phyloP scores from a whole-genome alignment of 805 yeast species.

The Maudiozyma bulderi region DNA sequence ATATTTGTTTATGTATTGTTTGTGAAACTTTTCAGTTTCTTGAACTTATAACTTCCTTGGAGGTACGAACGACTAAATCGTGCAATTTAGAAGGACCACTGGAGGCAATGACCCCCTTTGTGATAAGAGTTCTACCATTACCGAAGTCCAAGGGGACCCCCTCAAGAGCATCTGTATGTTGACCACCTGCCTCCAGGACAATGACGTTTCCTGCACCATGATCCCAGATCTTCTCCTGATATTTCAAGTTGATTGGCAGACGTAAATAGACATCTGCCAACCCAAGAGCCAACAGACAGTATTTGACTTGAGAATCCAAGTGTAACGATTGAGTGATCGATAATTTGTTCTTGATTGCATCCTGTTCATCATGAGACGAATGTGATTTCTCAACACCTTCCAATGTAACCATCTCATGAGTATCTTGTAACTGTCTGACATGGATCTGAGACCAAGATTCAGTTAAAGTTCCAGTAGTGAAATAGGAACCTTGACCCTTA shows the following conservation, averaged over 20 bases:
- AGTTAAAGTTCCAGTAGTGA: slow-evolving; percentile 19
- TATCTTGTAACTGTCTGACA: slow-evolving; percentile 29
- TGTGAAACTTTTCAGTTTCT: slow-evolving; percentile 7
- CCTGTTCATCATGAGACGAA: slow-evolving; percentile 82
- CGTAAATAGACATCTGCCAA: slow-evolving; percentile 88
- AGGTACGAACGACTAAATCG: slow-evolving; percentile 16
- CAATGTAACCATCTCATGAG: slow-evolving; percentile 23
- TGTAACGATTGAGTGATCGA: slow-evolving; percentile 61
- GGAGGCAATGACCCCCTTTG: slow-evolving; percentile 93
- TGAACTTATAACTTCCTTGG: slow-evolving; percentile 16
- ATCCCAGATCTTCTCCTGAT: slow-evolving; percentile 96
- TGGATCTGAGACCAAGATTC: slow-evolving; percentile 43
- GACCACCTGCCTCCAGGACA: slow-evolving; percentile 84
- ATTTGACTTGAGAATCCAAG: slow-evolving; percentile 93
- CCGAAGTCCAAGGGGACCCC: slow-evolving; percentile 76
- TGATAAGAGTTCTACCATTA: slow-evolving; percentile 64
- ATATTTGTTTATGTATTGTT: too few relatives aligned
- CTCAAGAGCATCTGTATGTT: slow-evolving; percentile 66
- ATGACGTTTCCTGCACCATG: slow-evolving; percentile 93
- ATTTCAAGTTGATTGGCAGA: slow-evolving; percentile 64
- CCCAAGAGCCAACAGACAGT: slow-evolving; percentile 84
- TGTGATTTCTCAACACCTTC: slow-evolving; percentile 96
- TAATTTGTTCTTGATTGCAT: slow-evolving; percentile 54
- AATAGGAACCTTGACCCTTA: slow-evolving; percentile 29
- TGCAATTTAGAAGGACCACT: slow-evolving; percentile 26